A percentile compares a stretch with the other conserved stretches of the same genome.
Conservation (phyloP, 257 asterid genomes). For the Solanum neorickii region DNA sequence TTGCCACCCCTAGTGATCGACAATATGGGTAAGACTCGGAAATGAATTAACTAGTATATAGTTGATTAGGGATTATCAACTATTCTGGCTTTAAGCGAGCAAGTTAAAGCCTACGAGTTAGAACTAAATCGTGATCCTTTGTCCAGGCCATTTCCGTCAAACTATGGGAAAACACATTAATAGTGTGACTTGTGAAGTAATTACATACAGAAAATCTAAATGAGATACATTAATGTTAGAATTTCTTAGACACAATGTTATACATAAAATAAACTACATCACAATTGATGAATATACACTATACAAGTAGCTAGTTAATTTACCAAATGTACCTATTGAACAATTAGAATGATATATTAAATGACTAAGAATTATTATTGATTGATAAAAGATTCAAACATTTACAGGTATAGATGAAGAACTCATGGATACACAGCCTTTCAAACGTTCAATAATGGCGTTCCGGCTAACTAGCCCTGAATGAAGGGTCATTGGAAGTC, state of each 20-base stretch:
- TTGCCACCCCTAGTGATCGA: not conserved
- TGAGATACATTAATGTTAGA: not conserved
- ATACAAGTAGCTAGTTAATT: not conserved
- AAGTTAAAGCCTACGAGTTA: not conserved
- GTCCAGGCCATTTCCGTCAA: not conserved
- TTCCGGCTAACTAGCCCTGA: slow-evolving; percentile 46
- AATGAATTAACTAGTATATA: not conserved
- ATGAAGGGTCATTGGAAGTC: slow-evolving; percentile 69
- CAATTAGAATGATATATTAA: not conserved
- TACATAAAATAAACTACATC: not conserved
- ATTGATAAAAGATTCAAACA: slow-evolving; percentile 27
- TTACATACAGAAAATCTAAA: not conserved
- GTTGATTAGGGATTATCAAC: not conserved
- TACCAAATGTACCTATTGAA: not conserved
- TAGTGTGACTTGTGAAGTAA: not conserved
- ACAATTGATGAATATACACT: not conserved
- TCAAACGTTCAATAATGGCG: slow-evolving; percentile 58
- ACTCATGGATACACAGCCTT: slow-evolving; percentile 57
- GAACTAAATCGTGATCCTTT: not conserved
- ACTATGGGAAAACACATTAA: not conserved
- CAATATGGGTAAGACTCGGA: not conserved
- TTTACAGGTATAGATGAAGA: slow-evolving; percentile 60
- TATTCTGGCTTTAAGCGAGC: not conserved
- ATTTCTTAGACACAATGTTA: not conserved
- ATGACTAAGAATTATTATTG: not conserved